Evolutionary conservation across 139 green algal species (phyloP), one percentile per base, ranked within the genome.

Genomic region (Gonium pectorale): DNA sequence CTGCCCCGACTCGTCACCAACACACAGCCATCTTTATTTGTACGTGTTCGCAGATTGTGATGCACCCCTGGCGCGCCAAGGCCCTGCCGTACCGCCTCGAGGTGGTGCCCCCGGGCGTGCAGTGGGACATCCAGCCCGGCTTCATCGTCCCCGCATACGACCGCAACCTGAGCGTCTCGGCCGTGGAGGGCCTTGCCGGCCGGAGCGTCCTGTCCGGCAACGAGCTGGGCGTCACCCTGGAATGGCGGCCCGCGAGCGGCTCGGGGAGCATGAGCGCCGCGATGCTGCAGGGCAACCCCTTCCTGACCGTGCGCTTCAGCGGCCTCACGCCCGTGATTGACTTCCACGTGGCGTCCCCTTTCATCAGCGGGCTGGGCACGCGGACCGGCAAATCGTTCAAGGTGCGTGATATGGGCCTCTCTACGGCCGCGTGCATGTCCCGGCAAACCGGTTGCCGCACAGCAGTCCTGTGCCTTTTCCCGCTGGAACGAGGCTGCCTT

Each of bases 261-360:
- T 0, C 2, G 4, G 72, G 54, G 9, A 63, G 19, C 59, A 88
- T 88, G 83, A 26, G 7, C 0, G 43, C 40, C 38, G 66, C 73
- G 5, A 31, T 88, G 40, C 41, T 88, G 52, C 83, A 88, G 67
- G 83, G 82, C 51, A 51, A 17, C 11, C 82, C 82, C 22, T 88
- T 74, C 69, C 24, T 88, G 5, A 88, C 71, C 26, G 43, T 74
- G 27, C 63, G 52, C 31, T 88, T 37, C 71, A 63, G 11, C 17
- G 41, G 41, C 24, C 44, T 80, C 5, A 88, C 82, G n/a, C 82
- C 82, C 3, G 31, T 68, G 27, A 49, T 88, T 19, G 26, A 27
- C 38, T 56, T 49, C 54, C 37, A 44, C 22, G 31, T 44, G 33
- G 24, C 5, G n/a, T 59, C 41, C 26, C 35, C 33, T 3, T 2